Base-by-base conservation (phyloP, 768 basidiomycete genomes). In the Tylopilus felleus region DNA sequence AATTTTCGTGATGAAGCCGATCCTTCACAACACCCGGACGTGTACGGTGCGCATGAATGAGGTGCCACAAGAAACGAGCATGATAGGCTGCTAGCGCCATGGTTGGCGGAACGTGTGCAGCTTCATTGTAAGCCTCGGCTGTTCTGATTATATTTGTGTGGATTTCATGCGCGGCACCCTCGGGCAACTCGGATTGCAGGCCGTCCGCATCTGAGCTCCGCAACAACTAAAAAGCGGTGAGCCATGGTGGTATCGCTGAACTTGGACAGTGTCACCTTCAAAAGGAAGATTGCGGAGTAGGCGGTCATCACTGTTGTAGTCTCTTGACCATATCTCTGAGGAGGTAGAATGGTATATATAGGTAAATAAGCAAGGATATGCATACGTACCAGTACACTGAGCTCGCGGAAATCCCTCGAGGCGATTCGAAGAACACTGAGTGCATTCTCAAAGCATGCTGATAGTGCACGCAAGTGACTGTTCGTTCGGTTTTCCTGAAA, bases 281-380 rank as follows among this genome's bases (percentile, higher is more conserved):
- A 74, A 58, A 93, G 72, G 65, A 90, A 86, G 35, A 93, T 83
- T 19, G 90, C 90, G 44, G 87, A 83, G 63, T 93, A 93, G 23
- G 89, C 91, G 19, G 87, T 88, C 90, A 93, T 93, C 43, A 88
- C 81, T 8, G 86, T 85, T 56, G 90, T 82, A 5, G 88, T 86
- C 66, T 93, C 90, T 73, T 93, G 91, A 8, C 86, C 81, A 61
- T 93, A 93, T 42, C 86, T 85, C 90, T 92, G 66, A 48, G 22
- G 44, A 39, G 29, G 33, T 41, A 28, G 45, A 43, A 36, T 46
- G 38, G 47, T 51, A 44, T 49, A 40, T n/a, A 36, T 10, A n/a
- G 16, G 21, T 25, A 38, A 22, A 51, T 39, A 17, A 23, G 16
- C 9, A 70, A 79, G 50, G 57, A 82, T 81, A 59, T 29, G 43